A percentile compares a stretch with the other conserved stretches of the same genome.
phyloP scores from a whole-genome alignment of 331 rosid species.

The Phaseolus coccineus region DNA sequence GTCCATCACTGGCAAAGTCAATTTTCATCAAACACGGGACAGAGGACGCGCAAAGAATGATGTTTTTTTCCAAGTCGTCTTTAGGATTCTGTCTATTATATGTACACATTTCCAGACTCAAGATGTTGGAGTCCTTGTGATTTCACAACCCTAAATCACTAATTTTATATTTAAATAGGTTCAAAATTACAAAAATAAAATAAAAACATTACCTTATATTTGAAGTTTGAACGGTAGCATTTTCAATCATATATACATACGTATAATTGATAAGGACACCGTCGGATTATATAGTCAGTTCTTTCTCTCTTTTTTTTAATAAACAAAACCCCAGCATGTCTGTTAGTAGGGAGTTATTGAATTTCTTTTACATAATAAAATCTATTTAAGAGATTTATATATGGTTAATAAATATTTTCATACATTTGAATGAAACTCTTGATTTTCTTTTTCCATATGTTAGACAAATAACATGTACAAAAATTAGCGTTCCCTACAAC shows the following conservation, averaged over 20 bases:
- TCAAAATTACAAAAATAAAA: not conserved
- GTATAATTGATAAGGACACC: not conserved
- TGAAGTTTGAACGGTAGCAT: conserved; percentile 5
- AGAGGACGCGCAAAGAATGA: not conserved
- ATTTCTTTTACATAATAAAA: too few species aligned
- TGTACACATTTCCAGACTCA: too few species aligned
- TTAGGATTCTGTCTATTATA: not conserved
- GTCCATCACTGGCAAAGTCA: not conserved
- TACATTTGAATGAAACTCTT: too few species aligned
- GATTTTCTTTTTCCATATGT: too few species aligned
- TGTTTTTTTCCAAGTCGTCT: not conserved
- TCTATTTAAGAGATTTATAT: too few species aligned
- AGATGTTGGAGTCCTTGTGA: not conserved
- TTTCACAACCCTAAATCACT: not conserved
- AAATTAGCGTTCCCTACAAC: too few species aligned
- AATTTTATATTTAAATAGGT: not conserved
- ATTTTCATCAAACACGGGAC: not conserved
- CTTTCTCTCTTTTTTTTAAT: too few species aligned
- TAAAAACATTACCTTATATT: not conserved
- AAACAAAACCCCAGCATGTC: too few species aligned
- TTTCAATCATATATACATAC: not conserved
- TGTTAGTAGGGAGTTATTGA: too few species aligned
- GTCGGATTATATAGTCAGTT: too few species aligned
- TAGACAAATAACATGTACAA: not conserved
- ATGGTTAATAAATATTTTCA: too few species aligned